These are phyloP conservation scores for Smallanthus sonchifolius DNA, from an alignment of 129 eudicot genomes.

Conservation along the genomic window DNA sequence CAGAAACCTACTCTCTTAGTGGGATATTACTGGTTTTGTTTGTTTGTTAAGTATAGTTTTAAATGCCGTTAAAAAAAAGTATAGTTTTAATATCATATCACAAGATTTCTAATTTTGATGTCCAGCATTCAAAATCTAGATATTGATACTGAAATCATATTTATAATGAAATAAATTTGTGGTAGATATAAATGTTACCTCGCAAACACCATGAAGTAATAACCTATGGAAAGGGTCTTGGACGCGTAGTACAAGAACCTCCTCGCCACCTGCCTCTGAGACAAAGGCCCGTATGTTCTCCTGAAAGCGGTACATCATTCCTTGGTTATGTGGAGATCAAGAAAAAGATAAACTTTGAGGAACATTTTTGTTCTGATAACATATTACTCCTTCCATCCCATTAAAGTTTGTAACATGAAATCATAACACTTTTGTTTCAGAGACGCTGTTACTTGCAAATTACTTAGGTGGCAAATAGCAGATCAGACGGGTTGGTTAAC, in stretches of 20 bases:
- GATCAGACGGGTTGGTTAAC: not conserved
- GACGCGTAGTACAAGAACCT: constrained; percentile 59
- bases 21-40: too few species aligned
- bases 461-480: not conserved
- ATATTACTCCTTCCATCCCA: not conserved
- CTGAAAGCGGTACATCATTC: constrained; percentile 27
- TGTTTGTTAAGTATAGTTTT: not conserved
- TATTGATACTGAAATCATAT: not conserved
- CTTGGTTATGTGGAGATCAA: not conserved
- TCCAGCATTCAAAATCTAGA: not conserved
- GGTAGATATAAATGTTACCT: constrained; percentile 44
- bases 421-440: not conserved
- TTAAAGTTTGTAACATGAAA: not conserved
- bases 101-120: not conserved
- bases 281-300: constrained; percentile 68
- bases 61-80: too few species aligned
- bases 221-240: constrained; percentile 87
- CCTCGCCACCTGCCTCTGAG: constrained; percentile 38
- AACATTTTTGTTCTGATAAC: not conserved
- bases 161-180: not conserved
- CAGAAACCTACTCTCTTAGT: too few species aligned
- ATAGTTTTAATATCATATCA: not conserved
- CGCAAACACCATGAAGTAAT: constrained; percentile 96
- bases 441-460: not conserved
- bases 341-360: not conserved